Evolutionary conservation across 2,329 filamentous ascomycete species (phyloP), one percentile per base, ranked within the genome.

Genomic region (Fusarium chuoi): DNA sequence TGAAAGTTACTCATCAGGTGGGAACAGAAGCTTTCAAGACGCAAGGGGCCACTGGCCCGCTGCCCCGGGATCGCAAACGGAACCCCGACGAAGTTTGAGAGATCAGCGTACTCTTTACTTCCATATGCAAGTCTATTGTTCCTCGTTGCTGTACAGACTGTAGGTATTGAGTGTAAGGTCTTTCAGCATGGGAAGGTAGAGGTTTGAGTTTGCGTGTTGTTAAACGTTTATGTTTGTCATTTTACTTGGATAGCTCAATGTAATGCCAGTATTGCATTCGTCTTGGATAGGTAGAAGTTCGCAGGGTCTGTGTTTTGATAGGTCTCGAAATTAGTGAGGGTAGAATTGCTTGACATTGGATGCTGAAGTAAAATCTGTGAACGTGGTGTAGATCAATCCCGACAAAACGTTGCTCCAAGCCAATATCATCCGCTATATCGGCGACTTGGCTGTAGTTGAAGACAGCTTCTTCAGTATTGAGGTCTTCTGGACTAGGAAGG

Each of bases 401-500:
- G 12, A 35, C 30, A 8, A 18, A 13, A 7, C 3, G 7, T 9
- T 11, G 14, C 18, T n/a, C 6, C 12, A 15, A 20, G 2, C 48
- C n/a, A 36, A 35, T 7, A 46, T 22, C 5, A n/a, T 17, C 20
- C 18, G 15, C 3, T 22, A 20, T 6, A 7, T 28, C 18, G 11
- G 24, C 18, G 18, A 14, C 17, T 28, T 46, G 17, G 44, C 12
- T 5, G 2, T 41, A 8, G 17, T 45, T 14, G 7, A 42, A 17
- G 13, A n/a, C 4, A 2, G 20, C 11, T 14, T 14, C 22, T 24
- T 51, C 7, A 8, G n/a, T 1, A 14, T 51, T 18, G 7, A 35
- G 5, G 18, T 24, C n/a, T 10, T 13, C 5, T 51, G 3, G 3
- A 3, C 24, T 14, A 17, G 11, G 0, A 51, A 20, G 1, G 11